These are phyloP conservation scores for Tilletia horrida DNA, from an alignment of 1,284 basidiomycete genomes.

Conservation along the genomic window DNA sequence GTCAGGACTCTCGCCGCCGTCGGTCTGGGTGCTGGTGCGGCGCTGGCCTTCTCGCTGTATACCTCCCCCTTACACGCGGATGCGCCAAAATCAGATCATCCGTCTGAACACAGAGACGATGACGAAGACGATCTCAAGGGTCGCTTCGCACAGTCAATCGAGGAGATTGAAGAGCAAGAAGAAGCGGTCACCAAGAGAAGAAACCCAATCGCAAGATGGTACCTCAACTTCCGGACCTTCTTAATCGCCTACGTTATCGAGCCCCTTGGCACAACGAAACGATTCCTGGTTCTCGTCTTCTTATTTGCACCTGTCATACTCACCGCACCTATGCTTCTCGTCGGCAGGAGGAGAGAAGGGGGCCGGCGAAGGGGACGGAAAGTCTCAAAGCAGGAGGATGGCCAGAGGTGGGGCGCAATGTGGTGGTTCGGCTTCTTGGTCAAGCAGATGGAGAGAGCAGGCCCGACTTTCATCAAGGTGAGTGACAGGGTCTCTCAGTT, in stretches of 20 bases:
- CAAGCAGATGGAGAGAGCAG: conserved; percentile 84
- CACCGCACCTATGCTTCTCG: conserved; percentile 75
- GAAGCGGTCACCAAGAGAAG: conserved; percentile 5
- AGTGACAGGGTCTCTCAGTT: conserved; percentile 31
- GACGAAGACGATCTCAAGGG: neutral
- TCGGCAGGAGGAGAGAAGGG: conserved; percentile 59
- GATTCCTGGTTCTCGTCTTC: conserved; percentile 78
- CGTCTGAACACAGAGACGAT: neutral
- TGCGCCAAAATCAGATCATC: neutral
- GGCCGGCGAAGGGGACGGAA: conserved; percentile 33
- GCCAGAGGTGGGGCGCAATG: conserved; percentile 48
- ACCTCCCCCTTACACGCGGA: neutral
- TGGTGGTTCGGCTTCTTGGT: conserved; percentile 96
- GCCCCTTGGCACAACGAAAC: conserved; percentile 74
- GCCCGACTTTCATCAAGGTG: conserved; percentile 96
- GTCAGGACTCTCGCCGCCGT: neutral
- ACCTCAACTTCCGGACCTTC: conserved; percentile 1
- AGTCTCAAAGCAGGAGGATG: conserved; percentile 26
- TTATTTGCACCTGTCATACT: conserved; percentile 87
- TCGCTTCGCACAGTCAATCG: conserved; percentile 24
- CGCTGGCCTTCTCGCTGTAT: neutral
- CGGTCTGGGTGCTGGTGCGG: neutral
- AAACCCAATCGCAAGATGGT: conserved; percentile 19
- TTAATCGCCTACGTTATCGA: conserved; percentile 66
- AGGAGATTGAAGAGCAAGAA: conserved; percentile 22